Conservation (phyloP, 768 basidiomycete species). For the Tulasnella sp. region DNA sequence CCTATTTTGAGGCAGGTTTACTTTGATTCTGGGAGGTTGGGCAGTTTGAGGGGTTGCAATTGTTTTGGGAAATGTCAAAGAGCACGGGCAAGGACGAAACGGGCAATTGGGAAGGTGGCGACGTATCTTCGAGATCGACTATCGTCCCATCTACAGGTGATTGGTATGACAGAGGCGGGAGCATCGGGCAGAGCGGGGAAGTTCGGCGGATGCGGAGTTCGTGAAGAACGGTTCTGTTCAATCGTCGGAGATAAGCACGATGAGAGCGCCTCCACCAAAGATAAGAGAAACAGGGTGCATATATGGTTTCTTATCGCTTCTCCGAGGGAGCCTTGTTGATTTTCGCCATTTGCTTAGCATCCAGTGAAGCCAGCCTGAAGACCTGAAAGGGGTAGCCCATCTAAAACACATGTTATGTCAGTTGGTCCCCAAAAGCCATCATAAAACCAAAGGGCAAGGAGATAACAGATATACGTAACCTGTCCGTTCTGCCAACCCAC, state of each 20-base stretch:
- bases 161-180: neutral
- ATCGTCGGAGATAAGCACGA: neutral
- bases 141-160: constrained; percentile 8
- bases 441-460: neutral
- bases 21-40: too few relatives aligned
- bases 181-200: constrained; percentile 1
- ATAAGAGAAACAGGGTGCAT: constrained; percentile 27
- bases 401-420: constrained; percentile 31
- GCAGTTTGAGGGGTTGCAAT: too few relatives aligned
- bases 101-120: too few relatives aligned
- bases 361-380: constrained; percentile 60
- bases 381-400: constrained; percentile 66
- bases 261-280: neutral
- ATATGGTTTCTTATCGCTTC: constrained; percentile 65
- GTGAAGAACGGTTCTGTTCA: constrained; percentile 50
- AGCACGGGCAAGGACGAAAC: too few relatives aligned
- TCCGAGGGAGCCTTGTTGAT: constrained; percentile 46
- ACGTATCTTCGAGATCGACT: constrained; percentile 32
- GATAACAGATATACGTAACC: constrained; percentile 38
- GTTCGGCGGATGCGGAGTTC: constrained; percentile 45
- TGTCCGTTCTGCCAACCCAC: constrained; percentile 74
- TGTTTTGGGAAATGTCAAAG: too few relatives aligned
- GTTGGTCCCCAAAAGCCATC: neutral
- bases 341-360: constrained; percentile 46
- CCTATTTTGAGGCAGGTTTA: constrained; percentile 46